Conservation (phyloP, 2,329 filamentous ascomycete genomes). For the Coniosporium tulheliwenetii region DNA sequence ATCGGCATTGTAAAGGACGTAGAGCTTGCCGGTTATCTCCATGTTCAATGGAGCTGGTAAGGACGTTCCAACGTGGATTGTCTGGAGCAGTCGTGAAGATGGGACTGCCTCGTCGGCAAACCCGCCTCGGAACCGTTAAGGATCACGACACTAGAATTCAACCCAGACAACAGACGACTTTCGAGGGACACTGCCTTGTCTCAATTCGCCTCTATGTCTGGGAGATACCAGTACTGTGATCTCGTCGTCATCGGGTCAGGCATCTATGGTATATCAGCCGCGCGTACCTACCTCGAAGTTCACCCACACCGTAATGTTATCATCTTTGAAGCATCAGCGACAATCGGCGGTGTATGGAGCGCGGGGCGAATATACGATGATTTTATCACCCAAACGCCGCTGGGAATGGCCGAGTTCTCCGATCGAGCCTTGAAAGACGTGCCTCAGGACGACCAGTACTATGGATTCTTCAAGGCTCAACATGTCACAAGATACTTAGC, state of each 20-base stretch:
- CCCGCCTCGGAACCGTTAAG: no score
- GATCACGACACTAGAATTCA: no score
- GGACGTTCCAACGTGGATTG: no score
- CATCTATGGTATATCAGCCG: constrained; percentile 28
- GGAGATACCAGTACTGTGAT: neutral
- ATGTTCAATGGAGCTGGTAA: no score
- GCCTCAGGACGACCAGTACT: neutral
- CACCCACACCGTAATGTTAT: constrained; percentile 23
- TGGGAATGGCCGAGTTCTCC: constrained; percentile 1
- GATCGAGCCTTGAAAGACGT: neutral
- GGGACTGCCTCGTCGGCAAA: no score
- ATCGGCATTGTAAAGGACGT: constrained; percentile 13
- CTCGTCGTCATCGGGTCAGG: neutral
- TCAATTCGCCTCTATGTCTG: no score
- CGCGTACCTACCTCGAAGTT: constrained; percentile 31
- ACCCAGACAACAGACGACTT: no score
- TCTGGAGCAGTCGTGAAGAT: no score
- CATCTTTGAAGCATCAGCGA: constrained; percentile 25
- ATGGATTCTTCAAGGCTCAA: neutral
- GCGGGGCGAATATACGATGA: neutral
- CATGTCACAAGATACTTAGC: neutral
- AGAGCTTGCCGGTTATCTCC: neutral
- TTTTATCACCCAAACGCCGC: neutral
- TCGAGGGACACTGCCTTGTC: no score
- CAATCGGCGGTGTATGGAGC: constrained; percentile 25